These are phyloP conservation scores for Schizothecium vesticola DNA, from an alignment of 495 filamentous ascomycete species.

Conservation along the genomic window DNA sequence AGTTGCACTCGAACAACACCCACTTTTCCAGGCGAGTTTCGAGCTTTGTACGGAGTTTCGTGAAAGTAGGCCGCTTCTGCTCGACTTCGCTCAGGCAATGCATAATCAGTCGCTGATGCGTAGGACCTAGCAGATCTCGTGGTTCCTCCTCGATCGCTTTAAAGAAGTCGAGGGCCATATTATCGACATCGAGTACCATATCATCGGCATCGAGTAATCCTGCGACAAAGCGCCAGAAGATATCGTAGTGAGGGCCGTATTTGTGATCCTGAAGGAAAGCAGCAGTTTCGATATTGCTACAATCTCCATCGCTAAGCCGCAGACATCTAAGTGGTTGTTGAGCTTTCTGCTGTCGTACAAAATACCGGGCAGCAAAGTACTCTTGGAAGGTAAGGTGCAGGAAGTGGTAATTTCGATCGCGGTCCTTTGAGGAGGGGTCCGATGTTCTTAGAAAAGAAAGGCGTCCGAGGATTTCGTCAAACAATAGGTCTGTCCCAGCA, in stretches of 20 bases:
- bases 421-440: conserved; percentile 12
- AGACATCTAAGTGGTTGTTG: conserved; percentile 20
- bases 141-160: conserved; percentile 33
- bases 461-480: conserved; percentile 13
- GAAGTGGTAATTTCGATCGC: conserved; percentile 35
- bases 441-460: conserved; percentile 35
- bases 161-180: conserved; percentile 26
- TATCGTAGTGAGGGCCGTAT: conserved; percentile 37
- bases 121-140: conserved; percentile 34
- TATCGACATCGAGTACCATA: conserved; percentile 22
- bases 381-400: conserved; percentile 41
- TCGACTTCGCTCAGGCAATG: conserved; percentile 36
- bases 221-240: conserved; percentile 42
- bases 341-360: conserved; percentile 34
- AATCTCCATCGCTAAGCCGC: conserved; percentile 3
- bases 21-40: conserved; percentile 21
- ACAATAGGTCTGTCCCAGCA: background rate
- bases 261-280: conserved; percentile 35
- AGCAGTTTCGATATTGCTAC: background rate
- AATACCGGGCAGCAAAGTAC: conserved; percentile 41
- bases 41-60: conserved; percentile 14
- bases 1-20: conserved; percentile 25
- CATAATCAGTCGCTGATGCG: conserved; percentile 38
- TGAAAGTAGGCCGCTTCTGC: conserved; percentile 6
- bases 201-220: conserved; percentile 30